phyloP scores from a whole-genome alignment of 2,329 filamentous ascomycete species.

The Colletotrichum brevisporum region DNA sequence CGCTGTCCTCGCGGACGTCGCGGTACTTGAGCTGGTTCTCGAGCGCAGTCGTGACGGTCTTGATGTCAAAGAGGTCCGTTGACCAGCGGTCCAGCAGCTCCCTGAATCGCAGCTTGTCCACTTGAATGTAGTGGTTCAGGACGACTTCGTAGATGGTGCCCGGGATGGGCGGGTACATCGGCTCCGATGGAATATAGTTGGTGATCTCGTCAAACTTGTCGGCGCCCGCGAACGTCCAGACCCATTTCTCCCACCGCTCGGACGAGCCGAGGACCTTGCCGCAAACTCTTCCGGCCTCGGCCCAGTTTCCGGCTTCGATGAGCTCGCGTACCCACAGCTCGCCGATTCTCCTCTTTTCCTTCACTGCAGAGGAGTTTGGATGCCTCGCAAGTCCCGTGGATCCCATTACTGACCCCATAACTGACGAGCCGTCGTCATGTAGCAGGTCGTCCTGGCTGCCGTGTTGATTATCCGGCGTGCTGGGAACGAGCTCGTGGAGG shows the following conservation, averaged over 20 bases:
- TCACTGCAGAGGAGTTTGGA: constrained; percentile 67
- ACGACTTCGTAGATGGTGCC: constrained; percentile 90
- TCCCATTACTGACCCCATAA: constrained; percentile 72
- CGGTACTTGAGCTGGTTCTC: constrained; percentile 85
- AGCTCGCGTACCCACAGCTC: constrained; percentile 95
- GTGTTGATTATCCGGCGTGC: constrained; percentile 58
- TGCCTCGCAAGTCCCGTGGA: constrained; percentile 59
- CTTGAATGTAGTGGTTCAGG: constrained; percentile 88
- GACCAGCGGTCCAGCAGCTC: constrained; percentile 88
- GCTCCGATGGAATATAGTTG: constrained; percentile 82
- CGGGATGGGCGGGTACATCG: constrained; percentile 84
- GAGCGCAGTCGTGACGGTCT: constrained; percentile 81
- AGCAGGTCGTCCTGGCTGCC: constrained; percentile 75
- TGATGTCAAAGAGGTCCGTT: constrained; percentile 85
- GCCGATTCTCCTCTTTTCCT: constrained; percentile 91
- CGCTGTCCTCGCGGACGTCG: constrained; percentile 80
- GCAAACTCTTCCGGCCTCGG: constrained; percentile 82
- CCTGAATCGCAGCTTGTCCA: constrained; percentile 81
- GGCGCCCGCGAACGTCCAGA: constrained; percentile 90
- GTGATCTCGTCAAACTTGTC: constrained; percentile 92
- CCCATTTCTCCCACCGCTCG: constrained; percentile 94
- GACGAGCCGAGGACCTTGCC: constrained; percentile 86
- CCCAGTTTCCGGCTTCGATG: constrained; percentile 82
- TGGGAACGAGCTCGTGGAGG: constrained; percentile 54
- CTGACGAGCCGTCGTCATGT: constrained; percentile 75